phyloP scores from a whole-genome alignment of 2,329 filamentous ascomycete genomes.

The Ustulina deusta region DNA sequence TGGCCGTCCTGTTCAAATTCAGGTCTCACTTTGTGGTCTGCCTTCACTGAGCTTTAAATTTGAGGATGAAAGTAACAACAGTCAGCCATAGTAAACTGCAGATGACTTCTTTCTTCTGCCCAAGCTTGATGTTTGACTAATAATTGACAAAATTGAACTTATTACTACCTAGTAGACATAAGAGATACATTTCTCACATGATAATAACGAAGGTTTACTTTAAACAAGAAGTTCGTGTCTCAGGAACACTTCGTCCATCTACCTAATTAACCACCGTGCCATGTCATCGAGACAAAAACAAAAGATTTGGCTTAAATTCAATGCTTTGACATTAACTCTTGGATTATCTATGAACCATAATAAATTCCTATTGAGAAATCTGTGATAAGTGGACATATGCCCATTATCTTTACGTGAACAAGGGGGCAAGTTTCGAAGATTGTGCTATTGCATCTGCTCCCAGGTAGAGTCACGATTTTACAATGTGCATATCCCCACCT shows the following conservation, averaged over 20 bases:
- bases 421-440: no score
- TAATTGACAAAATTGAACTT: neutral
- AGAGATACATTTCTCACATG: neutral
- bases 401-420: no score
- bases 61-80: neutral
- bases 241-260: neutral
- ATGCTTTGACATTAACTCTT: neutral
- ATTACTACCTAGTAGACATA: neutral
- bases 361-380: no score
- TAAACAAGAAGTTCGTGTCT: neutral
- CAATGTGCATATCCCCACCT: no score
- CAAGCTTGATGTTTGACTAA: neutral
- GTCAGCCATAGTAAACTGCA: neutral
- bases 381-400: no score
- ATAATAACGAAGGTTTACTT: neutral
- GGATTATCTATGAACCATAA: no score
- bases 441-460: no score
- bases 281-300: no score
- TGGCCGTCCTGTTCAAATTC: neutral
- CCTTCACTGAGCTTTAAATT: neutral
- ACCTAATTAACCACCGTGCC: neutral
- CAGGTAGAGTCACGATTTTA: no score
- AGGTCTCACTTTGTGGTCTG: neutral
- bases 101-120: neutral
- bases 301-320: neutral